Base-by-base conservation (phyloP, 1,284 basidiomycete genomes). In the Coniferiporia sulphurascens region DNA sequence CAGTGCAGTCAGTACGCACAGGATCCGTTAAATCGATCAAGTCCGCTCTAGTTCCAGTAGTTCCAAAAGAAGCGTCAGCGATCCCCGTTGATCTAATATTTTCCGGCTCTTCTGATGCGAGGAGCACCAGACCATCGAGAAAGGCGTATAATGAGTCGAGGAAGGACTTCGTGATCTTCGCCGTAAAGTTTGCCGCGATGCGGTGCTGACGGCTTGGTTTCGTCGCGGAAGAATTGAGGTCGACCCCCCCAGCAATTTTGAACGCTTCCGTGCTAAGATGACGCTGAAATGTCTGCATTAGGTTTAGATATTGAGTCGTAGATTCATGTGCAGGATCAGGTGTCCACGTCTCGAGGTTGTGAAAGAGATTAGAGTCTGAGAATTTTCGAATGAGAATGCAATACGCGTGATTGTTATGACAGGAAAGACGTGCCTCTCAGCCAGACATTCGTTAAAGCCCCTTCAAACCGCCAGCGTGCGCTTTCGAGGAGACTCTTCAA, bases 101-200 rank as follows among this genome's bases (percentile, higher is more conserved):
- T n/a, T 74, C 80, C 2, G 68, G 70, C 64, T 88, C 85, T 57
- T 88, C 82, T 48, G 91, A 89, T 7, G 93, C 92, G 12, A 98
- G 79, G 57, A 86, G 82, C 22, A 95, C 84, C 52, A 98, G 76
- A 0, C 96, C 96, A 66, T 98, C 94, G 50, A 98, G 77, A 65
- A 97, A 88, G 22, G 89, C 87, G 71, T 96, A 95, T 34, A 97
- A 70, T 0, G 88, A 84, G 68, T 98, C 95, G 51, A 98, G 73
- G 73, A 98, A 98, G 0, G 89, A 85, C 63, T 88, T 90, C 21
- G 87, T 89, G 68, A 98, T 89, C 74, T 91, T 91, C 13, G 77
- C 70, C 19, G 82, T 74, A 64, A 87, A 87, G 6, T 80, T 79
- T 44, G 76, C 73, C 3, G 83, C 76, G 45, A 90, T 75, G 8